A percentile compares a stretch with the other conserved stretches of the same genome.
Conservation (phyloP, 225 moss, liverwort and hornwort genomes). For the Physcomitrellopsis africana region DNA sequence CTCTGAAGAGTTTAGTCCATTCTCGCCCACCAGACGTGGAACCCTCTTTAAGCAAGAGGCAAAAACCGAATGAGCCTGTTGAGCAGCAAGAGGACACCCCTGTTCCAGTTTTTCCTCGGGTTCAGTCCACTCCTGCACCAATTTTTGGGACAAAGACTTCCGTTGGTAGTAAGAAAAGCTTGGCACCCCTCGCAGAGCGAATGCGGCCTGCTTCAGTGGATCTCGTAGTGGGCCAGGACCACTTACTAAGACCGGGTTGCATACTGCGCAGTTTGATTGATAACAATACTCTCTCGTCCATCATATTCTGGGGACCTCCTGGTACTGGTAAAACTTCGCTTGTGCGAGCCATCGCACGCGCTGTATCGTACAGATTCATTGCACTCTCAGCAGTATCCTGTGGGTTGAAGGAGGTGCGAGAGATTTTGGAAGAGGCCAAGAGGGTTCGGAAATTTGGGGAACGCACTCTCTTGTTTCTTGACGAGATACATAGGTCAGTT, state of each 20-base stretch:
- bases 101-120: constrained; percentile 43
- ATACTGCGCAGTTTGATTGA: constrained; percentile 74
- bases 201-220: constrained; percentile 73
- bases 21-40: constrained; percentile 43
- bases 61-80: constrained; percentile 33
- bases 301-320: constrained; percentile 86
- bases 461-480: constrained; percentile 79
- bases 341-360: constrained; percentile 75
- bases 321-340: constrained; percentile 93
- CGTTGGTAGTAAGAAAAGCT: constrained; percentile 37
- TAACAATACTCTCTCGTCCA: constrained; percentile 62
- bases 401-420: constrained; percentile 84
- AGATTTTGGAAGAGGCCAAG: constrained; percentile 78
- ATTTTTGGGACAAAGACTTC: constrained; percentile 28
- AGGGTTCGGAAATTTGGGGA: constrained; percentile 54
- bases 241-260: constrained; percentile 68
- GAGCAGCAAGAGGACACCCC: constrained; percentile 51
- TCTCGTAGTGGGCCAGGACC: constrained; percentile 83
- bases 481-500: constrained; percentile 81
- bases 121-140: constrained; percentile 32
- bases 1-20: constrained; percentile 35
- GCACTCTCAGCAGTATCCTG: constrained; percentile 76
- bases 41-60: constrained; percentile 38
- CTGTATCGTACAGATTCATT: constrained; percentile 64
- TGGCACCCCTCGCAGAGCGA: constrained; percentile 79